These are phyloP conservation scores for Escovopsis sp. DNA, from an alignment of 2,329 filamentous ascomycete species.

Conservation along the genomic window DNA sequence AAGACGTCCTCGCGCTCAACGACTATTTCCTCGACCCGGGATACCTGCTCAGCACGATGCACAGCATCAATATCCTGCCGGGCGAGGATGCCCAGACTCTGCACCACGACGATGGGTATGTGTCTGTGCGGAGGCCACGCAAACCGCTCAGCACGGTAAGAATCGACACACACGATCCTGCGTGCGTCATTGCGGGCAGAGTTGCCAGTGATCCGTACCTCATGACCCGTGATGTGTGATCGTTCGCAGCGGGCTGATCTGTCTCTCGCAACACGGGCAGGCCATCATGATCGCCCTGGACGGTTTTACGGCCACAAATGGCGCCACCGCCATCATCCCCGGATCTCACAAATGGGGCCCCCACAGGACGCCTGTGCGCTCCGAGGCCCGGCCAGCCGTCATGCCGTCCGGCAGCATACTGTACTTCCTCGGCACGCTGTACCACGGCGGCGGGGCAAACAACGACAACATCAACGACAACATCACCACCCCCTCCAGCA, in stretches of 20 bases:
- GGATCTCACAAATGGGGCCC: slow-evolving; percentile 20
- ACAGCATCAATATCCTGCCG: slow-evolving; percentile 23
- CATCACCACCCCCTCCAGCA: too few relatives aligned
- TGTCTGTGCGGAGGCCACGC: slow-evolving; percentile 18
- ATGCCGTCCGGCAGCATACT: slow-evolving; percentile 21
- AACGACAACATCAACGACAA: too few relatives aligned
- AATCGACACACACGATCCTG: too few relatives aligned
- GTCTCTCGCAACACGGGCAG: too few relatives aligned
- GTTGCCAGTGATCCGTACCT: too few relatives aligned
- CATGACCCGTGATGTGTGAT: too few relatives aligned
- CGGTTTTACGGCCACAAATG: slow-evolving; percentile 17
- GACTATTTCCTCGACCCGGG: slow-evolving; percentile 23
- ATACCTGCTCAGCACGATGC: slow-evolving; percentile 19
- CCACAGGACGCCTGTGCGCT: slow-evolving; percentile 9
- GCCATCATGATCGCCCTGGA: slow-evolving; percentile 18
- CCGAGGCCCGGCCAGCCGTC: slow-evolving; percentile 17
- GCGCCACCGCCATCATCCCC: slow-evolving; percentile 20
- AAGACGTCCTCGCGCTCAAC: slow-evolving; percentile 21
- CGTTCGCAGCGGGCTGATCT: too few relatives aligned
- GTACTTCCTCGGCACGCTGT: slow-evolving; percentile 20
- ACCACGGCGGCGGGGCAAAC: slow-evolving; percentile 24
- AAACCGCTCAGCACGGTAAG: slow-evolving; percentile 17
- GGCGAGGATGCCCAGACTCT: slow-evolving; percentile 21
- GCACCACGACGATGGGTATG: slow-evolving; percentile 18
- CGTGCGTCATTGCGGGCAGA: too few relatives aligned